Base-by-base conservation (phyloP, 2,329 filamentous ascomycete species). In the Teratosphaeria pseudoeucalypti region DNA sequence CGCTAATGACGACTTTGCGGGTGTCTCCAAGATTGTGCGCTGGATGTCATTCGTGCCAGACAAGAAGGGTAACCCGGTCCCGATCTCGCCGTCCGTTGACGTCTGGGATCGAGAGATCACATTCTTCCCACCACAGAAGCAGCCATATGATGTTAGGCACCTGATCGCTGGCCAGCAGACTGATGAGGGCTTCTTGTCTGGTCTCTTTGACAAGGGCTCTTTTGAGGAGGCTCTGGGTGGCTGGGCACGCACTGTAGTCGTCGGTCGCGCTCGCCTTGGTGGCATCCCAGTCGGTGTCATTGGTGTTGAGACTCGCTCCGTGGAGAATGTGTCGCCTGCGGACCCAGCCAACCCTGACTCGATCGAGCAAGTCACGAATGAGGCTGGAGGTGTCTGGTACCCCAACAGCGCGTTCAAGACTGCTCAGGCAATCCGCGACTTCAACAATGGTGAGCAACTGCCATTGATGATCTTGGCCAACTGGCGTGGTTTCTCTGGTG, bases 401-500 rank as follows among this genome's bases (percentile, higher is more conserved):
- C 94, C 94, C 73, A 99, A 99, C 84, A 97, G 92, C 11, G 94
- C 94, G 27, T 99, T 92, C 86, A 99, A 99, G 88, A 99, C 94
- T 63, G 94, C 94, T 2, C 94, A 99, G 77, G 94, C 94, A 59
- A 95, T 99, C 79, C 91, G 88, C 71, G 94, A 99, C 81, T 99
- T 99, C 85, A 99, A 99, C 85, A 85, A 95, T 66, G 94, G 94
- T 74, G 94, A 99, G 79, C 94, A 99, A 80, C 82, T 99, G 72
- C 94, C 94, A 60, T 81, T 99, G 66, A 97, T 99, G 91, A 99
- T 99, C 73, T 85, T 99, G 65, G 94, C 94, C 78, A 99, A 99
- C 83, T 99, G 94, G 94, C 88, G 94, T 85, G 94, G 94, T 81
- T 99, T 99, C 90, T 99, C 94, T 67, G 94, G 94, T 81, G 94